These are phyloP conservation scores for Sclerotinia trifoliorum DNA, from an alignment of 2,329 filamentous ascomycete genomes.

Conservation along the genomic window DNA sequence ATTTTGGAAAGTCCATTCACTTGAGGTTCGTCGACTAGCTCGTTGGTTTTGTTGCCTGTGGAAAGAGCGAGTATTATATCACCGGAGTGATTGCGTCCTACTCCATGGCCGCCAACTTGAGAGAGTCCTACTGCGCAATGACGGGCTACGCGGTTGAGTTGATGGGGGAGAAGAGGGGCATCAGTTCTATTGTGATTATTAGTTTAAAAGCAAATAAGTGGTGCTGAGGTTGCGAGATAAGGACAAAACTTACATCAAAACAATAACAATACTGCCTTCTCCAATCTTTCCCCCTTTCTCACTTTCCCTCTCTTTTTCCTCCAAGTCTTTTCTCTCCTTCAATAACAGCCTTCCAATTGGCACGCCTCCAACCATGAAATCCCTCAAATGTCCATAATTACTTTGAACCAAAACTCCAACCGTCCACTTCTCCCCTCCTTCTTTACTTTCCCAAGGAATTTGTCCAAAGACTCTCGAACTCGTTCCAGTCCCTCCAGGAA, in stretches of 20 bases:
- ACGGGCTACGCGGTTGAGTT: slow-evolving; percentile 58
- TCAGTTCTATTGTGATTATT: slow-evolving; percentile 46
- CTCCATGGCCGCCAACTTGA: slow-evolving; percentile 57
- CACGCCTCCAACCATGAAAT: slow-evolving; percentile 59
- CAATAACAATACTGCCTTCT: slow-evolving; percentile 61
- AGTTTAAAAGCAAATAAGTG: background rate
- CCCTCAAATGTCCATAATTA: slow-evolving; percentile 60
- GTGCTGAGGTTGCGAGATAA: accelerated
- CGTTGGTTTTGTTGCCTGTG: slow-evolving; percentile 49
- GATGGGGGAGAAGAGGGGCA: slow-evolving; percentile 56
- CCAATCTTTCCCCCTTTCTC: slow-evolving; percentile 46
- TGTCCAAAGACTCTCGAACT: slow-evolving; percentile 57
- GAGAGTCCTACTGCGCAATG: slow-evolving; percentile 61
- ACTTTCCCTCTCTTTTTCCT: slow-evolving; percentile 31
- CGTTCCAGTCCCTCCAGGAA: slow-evolving; percentile 66
- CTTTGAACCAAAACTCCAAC: slow-evolving; percentile 63
- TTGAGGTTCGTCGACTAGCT: slow-evolving; percentile 33
- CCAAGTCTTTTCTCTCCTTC: slow-evolving; percentile 40
- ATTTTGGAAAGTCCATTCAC: slow-evolving; percentile 37
- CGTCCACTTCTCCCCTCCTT: slow-evolving; percentile 47
- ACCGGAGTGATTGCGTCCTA: slow-evolving; percentile 56
- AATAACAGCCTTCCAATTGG: slow-evolving; percentile 59
- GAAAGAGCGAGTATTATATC: slow-evolving; percentile 69
- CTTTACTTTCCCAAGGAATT: slow-evolving; percentile 34
- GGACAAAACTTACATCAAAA: slow-evolving; percentile 45